Percentiles rank a stretch among this genome's conserved stretches.
phyloP scores from a whole-genome alignment of 306 rosid species.

The Adenanthera pavonina region DNA sequence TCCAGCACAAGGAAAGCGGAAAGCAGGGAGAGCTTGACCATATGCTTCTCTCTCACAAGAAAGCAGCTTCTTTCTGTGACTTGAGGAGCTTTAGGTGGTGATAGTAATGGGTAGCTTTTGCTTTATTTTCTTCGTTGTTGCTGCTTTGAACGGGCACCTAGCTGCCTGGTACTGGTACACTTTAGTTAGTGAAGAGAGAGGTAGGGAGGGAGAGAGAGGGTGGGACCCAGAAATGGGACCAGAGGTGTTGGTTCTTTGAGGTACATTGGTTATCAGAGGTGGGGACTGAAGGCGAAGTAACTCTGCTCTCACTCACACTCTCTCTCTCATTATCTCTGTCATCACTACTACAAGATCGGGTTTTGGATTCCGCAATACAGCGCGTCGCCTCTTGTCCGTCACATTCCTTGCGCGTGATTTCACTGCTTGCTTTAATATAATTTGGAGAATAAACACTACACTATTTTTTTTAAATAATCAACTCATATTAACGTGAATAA shows the following conservation, averaged over 20 bases:
- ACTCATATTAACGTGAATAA: no score
- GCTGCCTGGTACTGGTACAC: slow-evolving; percentile 32
- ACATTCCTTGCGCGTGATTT: background rate
- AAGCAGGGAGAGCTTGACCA: background rate
- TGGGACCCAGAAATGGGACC: background rate
- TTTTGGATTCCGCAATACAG: background rate
- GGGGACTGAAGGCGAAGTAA: slow-evolving; percentile 8
- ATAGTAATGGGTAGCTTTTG: slow-evolving; percentile 42
- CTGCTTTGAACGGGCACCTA: slow-evolving; percentile 34
- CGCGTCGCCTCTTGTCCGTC: background rate
- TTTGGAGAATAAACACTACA: no score
- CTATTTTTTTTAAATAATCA: no score
- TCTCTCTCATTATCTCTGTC: background rate
- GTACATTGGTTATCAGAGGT: slow-evolving; percentile 1
- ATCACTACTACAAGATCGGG: background rate
- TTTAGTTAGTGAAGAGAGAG: slow-evolving; percentile 25
- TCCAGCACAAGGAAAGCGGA: background rate
- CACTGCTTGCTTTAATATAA: background rate
- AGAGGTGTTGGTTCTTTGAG: background rate
- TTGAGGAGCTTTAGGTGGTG: slow-evolving; percentile 31
- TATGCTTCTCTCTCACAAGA: slow-evolving; percentile 18
- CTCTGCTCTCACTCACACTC: background rate
- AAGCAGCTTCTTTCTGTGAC: background rate
- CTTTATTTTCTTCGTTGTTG: slow-evolving; percentile 21
- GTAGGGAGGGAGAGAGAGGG: background rate